Conservation (phyloP, 352 stramenopile species). For the Blastocystis sp. region DNA sequence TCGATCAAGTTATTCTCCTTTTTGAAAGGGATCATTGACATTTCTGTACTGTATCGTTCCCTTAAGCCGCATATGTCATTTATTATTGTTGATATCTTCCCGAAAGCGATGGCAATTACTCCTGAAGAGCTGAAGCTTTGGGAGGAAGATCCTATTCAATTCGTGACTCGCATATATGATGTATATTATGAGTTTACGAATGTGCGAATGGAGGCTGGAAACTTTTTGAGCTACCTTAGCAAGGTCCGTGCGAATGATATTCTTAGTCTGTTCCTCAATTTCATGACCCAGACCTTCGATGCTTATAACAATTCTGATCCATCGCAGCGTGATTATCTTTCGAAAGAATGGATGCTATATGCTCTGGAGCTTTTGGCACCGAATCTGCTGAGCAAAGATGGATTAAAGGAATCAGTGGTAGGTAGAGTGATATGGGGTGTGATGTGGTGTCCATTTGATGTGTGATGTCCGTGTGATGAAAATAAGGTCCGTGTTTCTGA, state of each 20-base stretch:
- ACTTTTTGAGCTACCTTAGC: slow-evolving; percentile 22
- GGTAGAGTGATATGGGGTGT: not conserved
- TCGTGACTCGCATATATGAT: slow-evolving; percentile 31
- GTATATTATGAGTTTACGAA: slow-evolving; percentile 43
- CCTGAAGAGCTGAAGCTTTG: not conserved
- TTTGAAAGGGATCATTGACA: not conserved
- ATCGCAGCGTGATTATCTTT: slow-evolving; percentile 22
- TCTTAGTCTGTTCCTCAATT: slow-evolving; percentile 39
- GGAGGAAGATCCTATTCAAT: slow-evolving; percentile 49
- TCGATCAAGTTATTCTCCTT: slow-evolving; percentile 29
- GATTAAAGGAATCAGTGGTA: not conserved
- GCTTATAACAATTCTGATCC: not conserved
- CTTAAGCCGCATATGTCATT: slow-evolving; percentile 19
- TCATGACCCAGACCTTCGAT: not conserved
- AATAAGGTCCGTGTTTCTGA: slow-evolving; percentile 58
- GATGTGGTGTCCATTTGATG: not conserved
- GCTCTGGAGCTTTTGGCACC: slow-evolving; percentile 8
- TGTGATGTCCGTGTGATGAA: not conserved
- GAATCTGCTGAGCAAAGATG: slow-evolving; percentile 38
- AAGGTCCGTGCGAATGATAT: slow-evolving; percentile 57
- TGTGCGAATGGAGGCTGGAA: slow-evolving; percentile 3
- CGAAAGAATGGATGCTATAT: slow-evolving; percentile 49
- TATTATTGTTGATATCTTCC: slow-evolving; percentile 24
- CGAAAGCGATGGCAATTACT: slow-evolving; percentile 11
- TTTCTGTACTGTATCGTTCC: not conserved